Percentiles rank a stretch among this genome's conserved stretches.
Evolutionary conservation across 2,329 filamentous ascomycete genomes (phyloP).

Genomic region (Fusarium transvaalense): DNA sequence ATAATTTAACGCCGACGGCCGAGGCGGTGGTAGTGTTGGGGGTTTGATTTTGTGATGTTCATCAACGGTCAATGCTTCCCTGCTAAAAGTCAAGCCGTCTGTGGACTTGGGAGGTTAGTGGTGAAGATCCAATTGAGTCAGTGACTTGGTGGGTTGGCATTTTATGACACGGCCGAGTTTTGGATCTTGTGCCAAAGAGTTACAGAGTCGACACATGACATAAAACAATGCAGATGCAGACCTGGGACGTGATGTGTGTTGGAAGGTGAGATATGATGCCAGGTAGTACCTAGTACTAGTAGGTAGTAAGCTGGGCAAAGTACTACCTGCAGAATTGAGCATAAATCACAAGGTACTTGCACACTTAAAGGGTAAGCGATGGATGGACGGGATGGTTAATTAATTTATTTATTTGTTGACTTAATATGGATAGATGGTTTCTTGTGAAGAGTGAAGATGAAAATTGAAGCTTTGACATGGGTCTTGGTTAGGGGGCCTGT

Average conservation of each 20-base stretch:
- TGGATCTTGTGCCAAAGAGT: slow-evolving; percentile 11
- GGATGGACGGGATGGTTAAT: too few species aligned
- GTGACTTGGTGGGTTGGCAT: slow-evolving; percentile 6
- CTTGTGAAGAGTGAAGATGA: slow-evolving; percentile 3
- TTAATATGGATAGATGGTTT: background rate
- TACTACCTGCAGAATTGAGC: slow-evolving; percentile 17
- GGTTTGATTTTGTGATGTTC: slow-evolving; percentile 4
- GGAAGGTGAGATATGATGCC: slow-evolving; percentile 17
- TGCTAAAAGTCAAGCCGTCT: slow-evolving; percentile 11
- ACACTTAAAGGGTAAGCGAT: slow-evolving; percentile 10
- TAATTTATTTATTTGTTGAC: background rate
- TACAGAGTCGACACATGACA: slow-evolving; percentile 19
- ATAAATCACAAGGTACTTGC: slow-evolving; percentile 3
- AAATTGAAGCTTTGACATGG: slow-evolving; percentile 22
- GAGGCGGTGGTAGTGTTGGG: slow-evolving; percentile 28
- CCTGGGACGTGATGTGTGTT: slow-evolving; percentile 43
- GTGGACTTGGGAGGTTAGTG: slow-evolving; percentile 13
- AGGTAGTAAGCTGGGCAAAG: background rate
- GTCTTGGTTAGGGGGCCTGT: background rate
- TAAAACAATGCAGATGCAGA: background rate
- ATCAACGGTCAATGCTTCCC: slow-evolving; percentile 31
- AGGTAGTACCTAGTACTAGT: background rate
- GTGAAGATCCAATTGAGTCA: slow-evolving; percentile 9
- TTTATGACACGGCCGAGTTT: slow-evolving; percentile 30
- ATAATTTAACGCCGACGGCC: slow-evolving; percentile 12